Percentiles rank a stretch among this genome's conserved stretches.
These are phyloP conservation scores for Podila verticillata DNA, from an alignment of 192 early-diverging fungal genomes.

Conservation along the genomic window DNA sequence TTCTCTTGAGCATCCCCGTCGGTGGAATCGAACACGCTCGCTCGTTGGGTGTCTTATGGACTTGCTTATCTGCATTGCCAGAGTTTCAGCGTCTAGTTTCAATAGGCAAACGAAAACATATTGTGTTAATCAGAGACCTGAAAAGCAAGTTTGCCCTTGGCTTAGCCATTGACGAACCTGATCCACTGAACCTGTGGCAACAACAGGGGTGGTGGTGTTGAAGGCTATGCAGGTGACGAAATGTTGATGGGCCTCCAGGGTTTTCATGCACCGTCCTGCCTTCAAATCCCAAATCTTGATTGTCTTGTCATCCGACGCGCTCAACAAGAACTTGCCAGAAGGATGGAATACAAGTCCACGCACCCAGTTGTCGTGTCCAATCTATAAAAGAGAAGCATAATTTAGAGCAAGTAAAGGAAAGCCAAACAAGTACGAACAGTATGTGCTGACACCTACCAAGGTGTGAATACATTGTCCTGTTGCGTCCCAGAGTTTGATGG, in stretches of 20 bases:
- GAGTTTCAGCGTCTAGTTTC: slow-evolving; percentile 28
- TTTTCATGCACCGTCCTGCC: slow-evolving; percentile 83
- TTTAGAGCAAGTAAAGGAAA: slow-evolving; percentile 6
- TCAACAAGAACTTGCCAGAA: slow-evolving; percentile 82
- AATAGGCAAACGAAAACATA: not conserved
- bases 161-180: slow-evolving; percentile 29
- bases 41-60: not conserved
- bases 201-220: slow-evolving; percentile 68
- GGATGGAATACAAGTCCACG: slow-evolving; percentile 87
- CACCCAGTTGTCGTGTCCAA: slow-evolving; percentile 95
- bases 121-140: not conserved
- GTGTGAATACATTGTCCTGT: slow-evolving; percentile 76
- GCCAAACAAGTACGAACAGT: not conserved
- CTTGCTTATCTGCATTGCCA: slow-evolving; percentile 46
- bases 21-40: not conserved
- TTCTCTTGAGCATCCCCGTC: no score
- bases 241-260: slow-evolving; percentile 86
- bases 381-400: slow-evolving; percentile 48
- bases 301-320: slow-evolving; percentile 91
- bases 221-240: slow-evolving; percentile 91
- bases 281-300: slow-evolving; percentile 91
- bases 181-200: slow-evolving; percentile 91
- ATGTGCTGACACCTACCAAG: slow-evolving; percentile 62
- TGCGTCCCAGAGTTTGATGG: slow-evolving; percentile 87
- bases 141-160: not conserved